Conservation (phyloP, 2,329 filamentous ascomycete genomes). For the Colletotrichum sansevieriae region DNA sequence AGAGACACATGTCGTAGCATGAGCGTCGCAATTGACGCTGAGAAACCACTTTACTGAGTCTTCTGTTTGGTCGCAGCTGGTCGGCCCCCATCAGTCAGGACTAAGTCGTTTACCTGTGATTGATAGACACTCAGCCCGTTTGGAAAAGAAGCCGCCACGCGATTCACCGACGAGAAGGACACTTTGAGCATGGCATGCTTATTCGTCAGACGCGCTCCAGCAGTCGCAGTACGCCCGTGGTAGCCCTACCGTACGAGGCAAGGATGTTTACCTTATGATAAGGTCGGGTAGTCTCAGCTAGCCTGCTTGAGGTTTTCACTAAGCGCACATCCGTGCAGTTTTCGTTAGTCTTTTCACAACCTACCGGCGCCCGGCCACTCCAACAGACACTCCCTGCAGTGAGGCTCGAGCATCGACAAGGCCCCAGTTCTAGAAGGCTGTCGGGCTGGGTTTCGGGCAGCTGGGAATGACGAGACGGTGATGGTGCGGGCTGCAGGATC, state of each 20-base stretch:
- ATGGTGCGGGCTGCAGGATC: constrained; percentile 15
- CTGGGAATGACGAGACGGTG: constrained; percentile 23
- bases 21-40: constrained; percentile 23
- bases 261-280: too few relatives aligned
- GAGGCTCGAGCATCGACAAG: constrained; percentile 36
- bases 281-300: not conserved
- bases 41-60: not conserved
- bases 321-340: constrained; percentile 37
- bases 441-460: constrained; percentile 20
- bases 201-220: too few relatives aligned
- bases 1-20: constrained; percentile 38
- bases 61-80: constrained; percentile 14
- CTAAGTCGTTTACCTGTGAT: constrained; percentile 37
- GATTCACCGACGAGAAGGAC: too few relatives aligned
- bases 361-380: constrained; percentile 6
- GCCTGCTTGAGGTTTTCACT: constrained; percentile 6
- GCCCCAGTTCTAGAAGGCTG: constrained; percentile 31
- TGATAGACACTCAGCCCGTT: constrained; percentile 31
- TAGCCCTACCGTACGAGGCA: constrained; percentile 21
- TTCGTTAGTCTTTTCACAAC: constrained; percentile 30
- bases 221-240: constrained; percentile 7
- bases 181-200: too few relatives aligned
- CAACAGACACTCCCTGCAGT: constrained; percentile 24
- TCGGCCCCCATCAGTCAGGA: constrained; percentile 11
- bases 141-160: constrained; percentile 11